phyloP scores from a whole-genome alignment of 1,284 basidiomycete genomes.

The Xerocomus nothofagi region DNA sequence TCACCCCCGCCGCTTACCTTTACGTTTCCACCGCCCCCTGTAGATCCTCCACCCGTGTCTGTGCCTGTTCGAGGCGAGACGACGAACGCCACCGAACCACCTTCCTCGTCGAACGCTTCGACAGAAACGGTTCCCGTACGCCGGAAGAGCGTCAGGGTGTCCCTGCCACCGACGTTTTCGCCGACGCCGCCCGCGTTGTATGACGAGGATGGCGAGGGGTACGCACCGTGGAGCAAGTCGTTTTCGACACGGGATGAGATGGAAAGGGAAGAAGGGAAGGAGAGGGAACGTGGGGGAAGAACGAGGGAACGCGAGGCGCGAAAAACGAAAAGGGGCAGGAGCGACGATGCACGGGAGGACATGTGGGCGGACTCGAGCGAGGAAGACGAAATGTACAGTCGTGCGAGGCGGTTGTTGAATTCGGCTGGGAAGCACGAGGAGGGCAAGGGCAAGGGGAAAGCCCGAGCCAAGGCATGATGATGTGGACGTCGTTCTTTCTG shows the following conservation, averaged over 20 bases:
- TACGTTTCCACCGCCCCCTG: slow-evolving; percentile 28
- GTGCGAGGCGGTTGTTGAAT: slow-evolving; percentile 53
- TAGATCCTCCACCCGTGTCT: slow-evolving; percentile 7
- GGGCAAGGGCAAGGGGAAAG: slow-evolving; percentile 25
- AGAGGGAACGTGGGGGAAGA: not conserved
- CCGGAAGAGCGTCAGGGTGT: slow-evolving; percentile 74
- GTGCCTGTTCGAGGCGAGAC: not conserved
- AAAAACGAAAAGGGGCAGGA: not conserved
- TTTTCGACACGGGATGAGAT: slow-evolving; percentile 7
- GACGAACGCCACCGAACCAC: slow-evolving; percentile 2
- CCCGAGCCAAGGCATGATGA: slow-evolving; percentile 20
- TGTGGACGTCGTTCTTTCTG: too few species aligned
- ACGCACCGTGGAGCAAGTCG: slow-evolving; percentile 25
- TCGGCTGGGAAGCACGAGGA: slow-evolving; percentile 42
- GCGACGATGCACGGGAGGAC: slow-evolving; percentile 32
- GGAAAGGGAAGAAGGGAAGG: not conserved
- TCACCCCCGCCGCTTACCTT: slow-evolving; percentile 5
- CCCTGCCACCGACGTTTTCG: slow-evolving; percentile 69
- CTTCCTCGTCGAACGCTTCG: slow-evolving; percentile 19
- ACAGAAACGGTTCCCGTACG: slow-evolving; percentile 38
- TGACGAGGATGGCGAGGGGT: slow-evolving; percentile 41
- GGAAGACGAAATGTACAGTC: slow-evolving; percentile 66
- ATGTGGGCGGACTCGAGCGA: slow-evolving; percentile 73
- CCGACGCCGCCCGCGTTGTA: slow-evolving; percentile 63
- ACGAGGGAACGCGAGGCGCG: not conserved